A percentile compares a stretch with the other conserved stretches of the same genome.
These are phyloP conservation scores for Podila minutissima DNA, from an alignment of 192 early-diverging fungal species.

Conservation along the genomic window DNA sequence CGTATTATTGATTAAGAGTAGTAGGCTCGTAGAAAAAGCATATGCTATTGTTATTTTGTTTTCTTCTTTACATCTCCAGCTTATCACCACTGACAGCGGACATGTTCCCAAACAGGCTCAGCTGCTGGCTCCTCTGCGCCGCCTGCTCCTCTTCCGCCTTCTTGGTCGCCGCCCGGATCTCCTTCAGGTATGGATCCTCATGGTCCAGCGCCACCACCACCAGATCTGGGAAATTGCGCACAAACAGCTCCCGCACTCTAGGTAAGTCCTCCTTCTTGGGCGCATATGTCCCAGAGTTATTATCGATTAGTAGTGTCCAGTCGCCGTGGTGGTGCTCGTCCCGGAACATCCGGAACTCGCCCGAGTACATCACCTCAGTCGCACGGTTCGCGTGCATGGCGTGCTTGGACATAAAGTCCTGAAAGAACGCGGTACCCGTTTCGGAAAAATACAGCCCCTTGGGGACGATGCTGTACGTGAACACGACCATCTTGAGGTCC, in stretches of 20 bases:
- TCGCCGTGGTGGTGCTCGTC: constrained; percentile 20
- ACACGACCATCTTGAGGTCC: constrained; percentile 35
- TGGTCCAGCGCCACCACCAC: constrained; percentile 27
- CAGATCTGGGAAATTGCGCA: constrained; percentile 34
- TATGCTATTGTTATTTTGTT: neutral
- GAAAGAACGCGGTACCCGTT: constrained; percentile 45
- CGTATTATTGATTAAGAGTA: no score
- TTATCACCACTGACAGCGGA: neutral
- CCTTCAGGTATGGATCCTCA: constrained; percentile 31
- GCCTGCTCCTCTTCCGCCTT: constrained; percentile 15
- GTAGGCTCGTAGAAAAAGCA: no score
- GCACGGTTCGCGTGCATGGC: constrained; percentile 50
- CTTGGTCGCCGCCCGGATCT: constrained; percentile 39
- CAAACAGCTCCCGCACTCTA: constrained; percentile 29
- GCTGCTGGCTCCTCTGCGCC: constrained; percentile 20
- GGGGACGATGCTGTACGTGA: constrained; percentile 41
- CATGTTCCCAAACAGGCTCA: constrained; percentile 28
- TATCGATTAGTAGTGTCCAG: constrained; percentile 47
- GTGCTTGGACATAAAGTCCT: constrained; percentile 53
- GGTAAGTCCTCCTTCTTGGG: constrained; percentile 33
- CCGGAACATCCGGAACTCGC: constrained; percentile 41
- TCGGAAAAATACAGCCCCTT: constrained; percentile 51
- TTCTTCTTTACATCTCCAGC: neutral
- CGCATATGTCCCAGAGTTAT: constrained; percentile 45
- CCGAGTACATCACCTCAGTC: constrained; percentile 37